These are phyloP conservation scores for Epichloe gansuensis DNA, from an alignment of 2,329 filamentous ascomycete species.

Conservation along the genomic window DNA sequence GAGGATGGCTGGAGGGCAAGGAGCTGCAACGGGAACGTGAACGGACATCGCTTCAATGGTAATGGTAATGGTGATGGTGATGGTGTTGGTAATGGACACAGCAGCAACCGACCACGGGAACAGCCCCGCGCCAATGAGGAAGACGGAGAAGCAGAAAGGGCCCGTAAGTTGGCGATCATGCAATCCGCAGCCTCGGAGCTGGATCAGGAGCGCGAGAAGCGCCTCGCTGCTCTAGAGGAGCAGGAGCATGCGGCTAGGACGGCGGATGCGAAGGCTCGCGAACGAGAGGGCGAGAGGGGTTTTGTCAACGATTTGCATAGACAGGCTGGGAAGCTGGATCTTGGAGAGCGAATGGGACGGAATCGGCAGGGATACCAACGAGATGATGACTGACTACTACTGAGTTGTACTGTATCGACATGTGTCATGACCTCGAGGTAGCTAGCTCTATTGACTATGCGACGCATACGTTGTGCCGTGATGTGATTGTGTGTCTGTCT, in stretches of 20 bases:
- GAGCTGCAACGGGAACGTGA: background rate
- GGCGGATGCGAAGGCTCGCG: constrained; percentile 52
- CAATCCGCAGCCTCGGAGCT: constrained; percentile 57
- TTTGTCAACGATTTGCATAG: constrained; percentile 54
- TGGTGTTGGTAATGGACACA: constrained; percentile 8
- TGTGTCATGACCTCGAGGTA: background rate
- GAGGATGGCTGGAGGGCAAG: background rate
- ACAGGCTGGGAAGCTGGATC: constrained; percentile 38
- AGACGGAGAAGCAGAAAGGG: constrained; percentile 43
- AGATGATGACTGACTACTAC: constrained; percentile 28
- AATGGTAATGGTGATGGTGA: background rate
- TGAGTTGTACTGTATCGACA: background rate
- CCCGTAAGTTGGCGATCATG: constrained; percentile 60
- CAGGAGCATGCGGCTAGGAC: constrained; percentile 52
- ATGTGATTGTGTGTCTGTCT: too few relatives aligned
- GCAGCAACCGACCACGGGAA: background rate
- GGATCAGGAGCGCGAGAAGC: constrained; percentile 55
- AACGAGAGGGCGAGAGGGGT: constrained; percentile 50
- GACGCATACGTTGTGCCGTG: too few relatives aligned
- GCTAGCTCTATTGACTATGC: too few relatives aligned
- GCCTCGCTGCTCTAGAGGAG: constrained; percentile 54
- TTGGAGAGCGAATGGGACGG: constrained; percentile 40
- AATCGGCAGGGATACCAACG: constrained; percentile 31
- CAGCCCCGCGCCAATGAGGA: constrained; percentile 4
- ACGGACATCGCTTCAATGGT: background rate